A percentile compares a stretch with the other conserved stretches of the same genome.
These are phyloP conservation scores for Exobasidium cylindrosporum DNA, from an alignment of 1,284 basidiomycete genomes.

Conservation along the genomic window DNA sequence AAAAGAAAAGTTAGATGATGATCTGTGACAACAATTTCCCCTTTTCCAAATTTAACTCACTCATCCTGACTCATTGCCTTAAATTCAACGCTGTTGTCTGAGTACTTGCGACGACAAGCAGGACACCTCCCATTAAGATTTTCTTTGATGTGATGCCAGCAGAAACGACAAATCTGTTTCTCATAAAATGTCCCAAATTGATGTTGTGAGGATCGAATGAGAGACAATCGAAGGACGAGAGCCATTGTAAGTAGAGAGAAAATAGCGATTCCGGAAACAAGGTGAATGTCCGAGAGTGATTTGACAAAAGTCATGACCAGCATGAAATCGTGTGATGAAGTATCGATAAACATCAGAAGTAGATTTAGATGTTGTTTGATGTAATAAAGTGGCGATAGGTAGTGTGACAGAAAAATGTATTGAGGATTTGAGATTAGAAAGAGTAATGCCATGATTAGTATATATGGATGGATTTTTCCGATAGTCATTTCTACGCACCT, in stretches of 20 bases:
- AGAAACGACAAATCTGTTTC: constrained; percentile 91
- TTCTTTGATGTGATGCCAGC: constrained; percentile 97
- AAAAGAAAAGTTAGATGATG: constrained; percentile 57
- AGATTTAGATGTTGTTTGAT: too few relatives aligned
- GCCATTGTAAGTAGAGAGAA: constrained; percentile 5
- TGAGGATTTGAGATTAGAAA: too few relatives aligned
- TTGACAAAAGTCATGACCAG: not conserved
- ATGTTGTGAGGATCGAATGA: not conserved
- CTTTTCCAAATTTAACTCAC: constrained; percentile 60
- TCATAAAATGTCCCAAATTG: too few relatives aligned
- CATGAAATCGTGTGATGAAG: too few relatives aligned
- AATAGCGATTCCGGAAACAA: not conserved
- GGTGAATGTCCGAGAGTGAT: constrained; percentile 5
- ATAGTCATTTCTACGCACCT: too few relatives aligned
- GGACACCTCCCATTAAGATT: constrained; percentile 95
- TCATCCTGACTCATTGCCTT: constrained; percentile 93
- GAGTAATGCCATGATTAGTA: too few relatives aligned
- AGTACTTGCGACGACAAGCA: constrained; percentile 90
- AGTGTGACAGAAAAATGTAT: too few relatives aligned
- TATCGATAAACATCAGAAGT: too few relatives aligned
- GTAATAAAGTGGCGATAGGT: too few relatives aligned
- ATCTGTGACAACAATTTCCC: not conserved
- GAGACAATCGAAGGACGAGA: constrained; percentile 6
- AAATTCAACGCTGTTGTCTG: constrained; percentile 89
- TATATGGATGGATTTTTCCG: too few relatives aligned